A percentile compares a stretch with the other conserved stretches of the same genome.
These are phyloP conservation scores for Colletotrichum incanum DNA, from an alignment of 2,329 filamentous ascomycete species.

Conservation along the genomic window DNA sequence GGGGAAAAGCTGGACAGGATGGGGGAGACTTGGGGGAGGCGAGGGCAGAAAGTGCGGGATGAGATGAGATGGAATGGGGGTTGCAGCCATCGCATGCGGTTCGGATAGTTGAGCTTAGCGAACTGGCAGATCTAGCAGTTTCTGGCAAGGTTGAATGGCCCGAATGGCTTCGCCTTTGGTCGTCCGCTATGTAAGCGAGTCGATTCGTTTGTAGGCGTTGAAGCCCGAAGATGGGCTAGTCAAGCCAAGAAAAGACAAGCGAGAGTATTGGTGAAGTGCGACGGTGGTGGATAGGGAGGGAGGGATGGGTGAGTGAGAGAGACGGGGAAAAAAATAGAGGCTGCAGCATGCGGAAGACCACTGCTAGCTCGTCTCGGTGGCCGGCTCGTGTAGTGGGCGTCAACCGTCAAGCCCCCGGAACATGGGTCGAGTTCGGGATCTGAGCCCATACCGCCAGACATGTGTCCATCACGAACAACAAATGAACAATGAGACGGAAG, in stretches of 20 bases:
- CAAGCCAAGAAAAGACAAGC: neutral
- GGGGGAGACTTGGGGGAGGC: slow-evolving; percentile 2
- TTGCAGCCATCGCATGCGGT: slow-evolving; percentile 21
- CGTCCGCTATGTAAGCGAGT: neutral
- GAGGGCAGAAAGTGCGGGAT: slow-evolving; percentile 19
- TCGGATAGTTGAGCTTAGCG: slow-evolving; percentile 1
- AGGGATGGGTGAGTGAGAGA: neutral
- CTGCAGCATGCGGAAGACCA: slow-evolving; percentile 23
- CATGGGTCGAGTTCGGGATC: neutral
- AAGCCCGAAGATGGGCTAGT: neutral
- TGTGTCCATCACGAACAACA: slow-evolving; percentile 4
- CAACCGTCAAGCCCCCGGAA: neutral
- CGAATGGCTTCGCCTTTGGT: slow-evolving; percentile 24
- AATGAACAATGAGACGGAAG: neutral
- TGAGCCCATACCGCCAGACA: neutral
- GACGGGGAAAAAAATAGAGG: neutral
- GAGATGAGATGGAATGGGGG: slow-evolving; percentile 23
- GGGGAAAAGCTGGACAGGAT: slow-evolving; percentile 27
- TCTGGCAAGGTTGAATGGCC: slow-evolving; percentile 25
- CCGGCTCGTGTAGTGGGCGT: slow-evolving; percentile 14
- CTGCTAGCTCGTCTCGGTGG: slow-evolving; percentile 10
- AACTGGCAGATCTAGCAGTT: slow-evolving; percentile 1
- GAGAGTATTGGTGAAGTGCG: neutral
- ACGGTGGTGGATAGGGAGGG: neutral
- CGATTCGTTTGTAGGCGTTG: slow-evolving; percentile 6